These are phyloP conservation scores for Cutaneotrichosporon cutaneum DNA, from an alignment of 1,284 basidiomycete species.

Conservation along the genomic window DNA sequence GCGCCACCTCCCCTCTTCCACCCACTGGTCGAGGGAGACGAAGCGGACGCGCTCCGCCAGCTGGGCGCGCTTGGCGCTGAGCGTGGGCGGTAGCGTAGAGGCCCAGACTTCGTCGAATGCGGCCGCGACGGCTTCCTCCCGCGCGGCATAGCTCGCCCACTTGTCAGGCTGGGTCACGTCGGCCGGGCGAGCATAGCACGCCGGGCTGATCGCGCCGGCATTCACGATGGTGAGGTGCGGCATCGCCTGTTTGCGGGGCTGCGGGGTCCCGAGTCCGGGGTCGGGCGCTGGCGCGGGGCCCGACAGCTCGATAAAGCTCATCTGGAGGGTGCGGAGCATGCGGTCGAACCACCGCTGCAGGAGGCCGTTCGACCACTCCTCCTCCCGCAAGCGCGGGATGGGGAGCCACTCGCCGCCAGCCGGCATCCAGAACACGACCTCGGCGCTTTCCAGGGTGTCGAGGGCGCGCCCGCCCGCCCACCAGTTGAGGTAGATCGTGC, in stretches of 20 bases:
- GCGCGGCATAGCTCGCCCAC: neutral
- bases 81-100: neutral
- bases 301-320: slow-evolving; percentile 5
- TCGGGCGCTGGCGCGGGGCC: neutral
- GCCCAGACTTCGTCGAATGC: neutral
- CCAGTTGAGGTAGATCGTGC: slow-evolving; percentile 8
- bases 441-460: neutral
- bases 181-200: neutral
- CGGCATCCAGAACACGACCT: slow-evolving; percentile 4
- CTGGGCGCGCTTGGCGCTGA: neutral
- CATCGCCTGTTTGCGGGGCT: neutral
- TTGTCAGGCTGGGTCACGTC: neutral
- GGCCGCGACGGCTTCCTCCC: neutral
- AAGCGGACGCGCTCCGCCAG: neutral
- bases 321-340: slow-evolving; percentile 2
- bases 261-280: neutral
- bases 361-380: neutral
- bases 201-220: neutral
- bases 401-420: slow-evolving; percentile 5
- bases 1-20: slow-evolving; percentile 2
- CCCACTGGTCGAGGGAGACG: slow-evolving; percentile 1
- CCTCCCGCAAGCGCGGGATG: neutral
- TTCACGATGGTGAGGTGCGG: slow-evolving; percentile 13
- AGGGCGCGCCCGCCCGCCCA: neutral
- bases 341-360: slow-evolving; percentile 13